Evolutionary conservation across 129 eudicot genomes (phyloP).

Genomic region (Apium graveolens): DNA sequence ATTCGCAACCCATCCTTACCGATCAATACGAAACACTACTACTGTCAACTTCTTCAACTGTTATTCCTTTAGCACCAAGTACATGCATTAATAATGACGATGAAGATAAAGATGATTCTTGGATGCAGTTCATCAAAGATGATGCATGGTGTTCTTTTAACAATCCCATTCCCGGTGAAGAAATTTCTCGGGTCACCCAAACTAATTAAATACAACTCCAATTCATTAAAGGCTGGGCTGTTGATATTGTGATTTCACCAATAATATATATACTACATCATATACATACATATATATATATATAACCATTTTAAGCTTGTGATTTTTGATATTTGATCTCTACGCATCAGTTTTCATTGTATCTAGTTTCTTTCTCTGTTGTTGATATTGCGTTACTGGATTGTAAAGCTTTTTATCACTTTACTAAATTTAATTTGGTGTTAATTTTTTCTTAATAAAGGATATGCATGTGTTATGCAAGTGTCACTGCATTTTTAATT

Average conservation of each 20-base stretch:
- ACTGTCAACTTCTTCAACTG: constrained; percentile 36
- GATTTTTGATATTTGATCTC: neutral
- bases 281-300: no score
- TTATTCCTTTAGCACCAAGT: constrained; percentile 40
- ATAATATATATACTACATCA: neutral
- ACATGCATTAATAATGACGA: constrained; percentile 60
- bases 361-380: constrained; percentile 7
- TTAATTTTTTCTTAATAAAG: constrained; percentile 21
- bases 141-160: constrained; percentile 77
- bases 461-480: neutral
- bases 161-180: constrained; percentile 19
- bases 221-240: neutral
- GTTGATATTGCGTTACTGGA: constrained; percentile 7
- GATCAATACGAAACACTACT: constrained; percentile 42
- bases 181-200: constrained; percentile 20
- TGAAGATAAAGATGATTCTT: constrained; percentile 77
- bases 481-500: neutral
- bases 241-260: constrained; percentile 11
- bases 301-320: neutral
- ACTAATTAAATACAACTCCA: constrained; percentile 15
- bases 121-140: constrained; percentile 94
- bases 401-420: constrained; percentile 11
- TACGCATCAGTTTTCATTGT: constrained; percentile 15
- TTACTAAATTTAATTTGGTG: constrained; percentile 11
- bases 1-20: constrained; percentile 12